These are phyloP conservation scores for Zostera marina DNA, from an alignment of 116 monocot genomes.

Conservation along the genomic window DNA sequence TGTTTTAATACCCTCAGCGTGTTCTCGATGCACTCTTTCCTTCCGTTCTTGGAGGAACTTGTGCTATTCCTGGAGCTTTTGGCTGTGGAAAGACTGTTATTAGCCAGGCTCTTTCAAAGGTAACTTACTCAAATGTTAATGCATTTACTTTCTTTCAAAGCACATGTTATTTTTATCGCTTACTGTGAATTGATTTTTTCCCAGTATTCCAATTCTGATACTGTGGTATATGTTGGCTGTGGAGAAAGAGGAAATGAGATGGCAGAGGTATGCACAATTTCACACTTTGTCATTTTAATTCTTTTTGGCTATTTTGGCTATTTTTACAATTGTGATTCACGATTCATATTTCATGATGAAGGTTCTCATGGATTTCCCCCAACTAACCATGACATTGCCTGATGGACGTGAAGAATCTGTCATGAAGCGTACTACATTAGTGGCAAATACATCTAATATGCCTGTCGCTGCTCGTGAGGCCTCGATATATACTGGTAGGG, in stretches of 20 bases:
- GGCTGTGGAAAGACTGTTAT: conserved; percentile 99
- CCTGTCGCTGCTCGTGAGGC: conserved; percentile 99
- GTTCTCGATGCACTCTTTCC: conserved; percentile 99
- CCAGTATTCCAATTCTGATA: conserved; percentile 99
- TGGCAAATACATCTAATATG: conserved; percentile 99
- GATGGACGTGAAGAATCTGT: conserved; percentile 99
- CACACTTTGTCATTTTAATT: not conserved
- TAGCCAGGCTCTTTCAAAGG: conserved; percentile 99
- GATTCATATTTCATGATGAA: conserved; percentile 6
- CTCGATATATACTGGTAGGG: conserved; percentile 86
- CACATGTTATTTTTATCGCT: not conserved
- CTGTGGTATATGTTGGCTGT: conserved; percentile 98
- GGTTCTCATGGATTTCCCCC: conserved; percentile 99
- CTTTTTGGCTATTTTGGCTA: not conserved
- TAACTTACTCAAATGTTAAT: conserved; percentile 6
- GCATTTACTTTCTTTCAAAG: not conserved
- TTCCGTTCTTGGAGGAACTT: conserved; percentile 98
- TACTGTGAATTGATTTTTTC: not conserved
- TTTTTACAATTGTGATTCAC: not conserved
- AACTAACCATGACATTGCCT: conserved; percentile 99
- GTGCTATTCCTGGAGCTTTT: conserved; percentile 99
- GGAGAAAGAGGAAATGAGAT: conserved; percentile 99
- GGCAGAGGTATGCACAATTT: conserved; percentile 57
- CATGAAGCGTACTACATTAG: conserved; percentile 98
- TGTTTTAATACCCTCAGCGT: conserved; percentile 37